Conservation (phyloP, 2,329 filamentous ascomycete species). For the Purpureocillium takamizusanense region DNA sequence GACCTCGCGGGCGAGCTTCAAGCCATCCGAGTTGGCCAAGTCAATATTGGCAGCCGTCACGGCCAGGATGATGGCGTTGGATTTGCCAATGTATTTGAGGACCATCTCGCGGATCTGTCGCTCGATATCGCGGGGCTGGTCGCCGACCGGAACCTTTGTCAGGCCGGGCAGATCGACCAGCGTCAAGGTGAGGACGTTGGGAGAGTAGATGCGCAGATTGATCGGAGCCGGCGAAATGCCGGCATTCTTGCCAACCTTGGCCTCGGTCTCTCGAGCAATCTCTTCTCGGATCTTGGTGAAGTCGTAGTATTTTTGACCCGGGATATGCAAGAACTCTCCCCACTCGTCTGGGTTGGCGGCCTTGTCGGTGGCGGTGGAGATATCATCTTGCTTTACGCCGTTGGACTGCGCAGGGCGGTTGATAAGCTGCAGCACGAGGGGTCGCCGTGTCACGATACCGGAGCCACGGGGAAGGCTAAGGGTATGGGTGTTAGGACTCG, state of each 20-base stretch:
- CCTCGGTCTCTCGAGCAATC: conserved; percentile 92
- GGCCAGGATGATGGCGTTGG: conserved; percentile 94
- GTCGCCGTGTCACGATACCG: conserved; percentile 92
- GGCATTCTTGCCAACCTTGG: conserved; percentile 91
- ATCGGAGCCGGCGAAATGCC: conserved; percentile 96
- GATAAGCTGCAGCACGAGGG: conserved; percentile 95
- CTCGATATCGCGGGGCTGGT: conserved; percentile 95
- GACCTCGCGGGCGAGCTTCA: conserved; percentile 93
- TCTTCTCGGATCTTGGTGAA: conserved; percentile 98
- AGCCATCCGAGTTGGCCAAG: conserved; percentile 94
- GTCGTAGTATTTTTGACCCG: conserved; percentile 94
- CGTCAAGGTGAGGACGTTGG: conserved; percentile 93
- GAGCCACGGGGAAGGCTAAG: conserved; percentile 86
- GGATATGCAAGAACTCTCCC: conserved; percentile 97
- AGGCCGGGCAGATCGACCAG: conserved; percentile 93
- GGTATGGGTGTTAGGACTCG: conserved; percentile 7
- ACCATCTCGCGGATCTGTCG: conserved; percentile 97
- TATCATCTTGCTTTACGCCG: conserved; percentile 57
- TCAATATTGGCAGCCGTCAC: conserved; percentile 96
- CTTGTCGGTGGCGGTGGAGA: conserved; percentile 64
- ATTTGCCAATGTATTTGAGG: conserved; percentile 95
- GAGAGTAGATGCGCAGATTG: conserved; percentile 96
- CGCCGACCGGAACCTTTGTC: conserved; percentile 93
- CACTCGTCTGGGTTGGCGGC: conserved; percentile 92
- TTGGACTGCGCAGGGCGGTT: conserved; percentile 74